phyloP scores from a whole-genome alignment of 164 flowering plant species.

The Chimonanthus praecox region DNA sequence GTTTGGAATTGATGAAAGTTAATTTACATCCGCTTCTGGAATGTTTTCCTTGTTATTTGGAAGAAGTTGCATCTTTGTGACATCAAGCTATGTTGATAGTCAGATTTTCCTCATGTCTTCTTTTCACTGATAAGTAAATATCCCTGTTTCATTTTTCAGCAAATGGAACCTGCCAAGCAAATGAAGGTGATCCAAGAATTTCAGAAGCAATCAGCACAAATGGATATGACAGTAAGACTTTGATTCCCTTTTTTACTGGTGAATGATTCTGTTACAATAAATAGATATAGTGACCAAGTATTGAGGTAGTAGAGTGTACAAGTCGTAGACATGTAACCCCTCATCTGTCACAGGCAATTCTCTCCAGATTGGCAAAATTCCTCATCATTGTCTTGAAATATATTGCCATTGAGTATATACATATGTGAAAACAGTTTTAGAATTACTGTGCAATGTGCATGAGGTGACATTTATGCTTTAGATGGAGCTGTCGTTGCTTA shows the following conservation, averaged over 20 bases:
- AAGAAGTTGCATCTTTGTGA: neutral
- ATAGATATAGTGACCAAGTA: no score
- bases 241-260: neutral
- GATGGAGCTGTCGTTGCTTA: neutral
- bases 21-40: neutral
- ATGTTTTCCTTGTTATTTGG: neutral
- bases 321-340: no score
- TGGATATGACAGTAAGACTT: constrained; percentile 89
- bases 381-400: no score
- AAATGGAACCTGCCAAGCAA: constrained; percentile 88
- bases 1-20: constrained; percentile 24
- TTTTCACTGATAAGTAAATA: neutral
- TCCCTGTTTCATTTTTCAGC: constrained; percentile 38
- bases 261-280: neutral
- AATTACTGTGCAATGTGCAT: neutral
- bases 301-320: no score
- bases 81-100: neutral
- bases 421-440: no score
- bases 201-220: constrained; percentile 91
- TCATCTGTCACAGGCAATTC: no score
- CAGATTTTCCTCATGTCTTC: neutral
- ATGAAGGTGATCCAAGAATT: constrained; percentile 70
- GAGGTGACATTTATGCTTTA: neutral
- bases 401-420: no score
- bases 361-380: no score